phyloP scores from a whole-genome alignment of 352 stramenopile species.

The Sclerospora graminicola region DNA sequence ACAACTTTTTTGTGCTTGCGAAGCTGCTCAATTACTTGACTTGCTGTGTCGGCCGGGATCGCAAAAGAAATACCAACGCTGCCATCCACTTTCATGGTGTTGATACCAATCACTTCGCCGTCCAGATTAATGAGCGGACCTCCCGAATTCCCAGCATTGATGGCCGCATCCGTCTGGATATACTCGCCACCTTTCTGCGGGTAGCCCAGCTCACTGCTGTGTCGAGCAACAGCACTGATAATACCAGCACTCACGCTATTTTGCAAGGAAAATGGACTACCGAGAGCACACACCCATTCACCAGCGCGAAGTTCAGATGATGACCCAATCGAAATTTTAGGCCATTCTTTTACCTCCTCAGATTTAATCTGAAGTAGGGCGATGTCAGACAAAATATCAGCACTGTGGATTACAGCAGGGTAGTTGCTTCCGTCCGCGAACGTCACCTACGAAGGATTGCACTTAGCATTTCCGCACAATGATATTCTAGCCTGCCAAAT shows the following conservation, averaged over 20 bases:
- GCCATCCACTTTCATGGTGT: constrained; percentile 89
- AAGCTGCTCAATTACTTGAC: constrained; percentile 85
- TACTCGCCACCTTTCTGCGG: constrained; percentile 77
- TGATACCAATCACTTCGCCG: constrained; percentile 91
- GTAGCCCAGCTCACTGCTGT: constrained; percentile 84
- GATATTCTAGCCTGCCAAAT: not conserved
- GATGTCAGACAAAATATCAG: constrained; percentile 85
- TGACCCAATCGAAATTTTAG: constrained; percentile 58
- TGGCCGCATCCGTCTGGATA: constrained; percentile 91
- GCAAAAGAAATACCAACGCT: constrained; percentile 88
- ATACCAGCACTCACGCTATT: constrained; percentile 90
- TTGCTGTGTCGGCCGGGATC: constrained; percentile 88
- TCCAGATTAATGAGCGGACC: constrained; percentile 90
- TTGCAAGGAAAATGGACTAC: constrained; percentile 84
- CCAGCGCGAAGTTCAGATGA: constrained; percentile 75
- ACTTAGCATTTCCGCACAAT: not conserved
- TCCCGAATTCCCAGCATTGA: constrained; percentile 89
- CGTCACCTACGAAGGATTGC: constrained; percentile 39
- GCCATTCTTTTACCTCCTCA: constrained; percentile 42
- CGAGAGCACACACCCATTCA: constrained; percentile 89
- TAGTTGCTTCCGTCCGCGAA: constrained; percentile 78
- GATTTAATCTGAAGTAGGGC: constrained; percentile 83
- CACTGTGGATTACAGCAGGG: constrained; percentile 66
- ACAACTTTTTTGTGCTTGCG: constrained; percentile 82
- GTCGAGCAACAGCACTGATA: constrained; percentile 82